Evolutionary conservation across 108 stramenopile genomes (phyloP), one percentile per base, ranked within the genome.

Genomic region (Conticribra weissflogii): DNA sequence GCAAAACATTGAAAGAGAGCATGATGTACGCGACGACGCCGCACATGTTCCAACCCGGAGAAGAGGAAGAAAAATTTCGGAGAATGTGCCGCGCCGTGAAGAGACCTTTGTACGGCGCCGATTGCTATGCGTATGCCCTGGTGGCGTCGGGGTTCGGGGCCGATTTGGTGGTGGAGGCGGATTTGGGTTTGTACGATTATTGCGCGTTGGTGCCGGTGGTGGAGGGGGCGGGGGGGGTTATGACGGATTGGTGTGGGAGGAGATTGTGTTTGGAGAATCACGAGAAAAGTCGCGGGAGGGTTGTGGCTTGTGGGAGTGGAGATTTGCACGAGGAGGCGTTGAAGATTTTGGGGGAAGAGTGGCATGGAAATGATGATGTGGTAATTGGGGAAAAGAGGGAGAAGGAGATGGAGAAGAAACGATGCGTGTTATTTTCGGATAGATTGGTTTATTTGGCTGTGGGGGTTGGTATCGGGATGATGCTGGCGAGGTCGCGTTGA

Each of bases 81-180:
- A 16, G 18, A 29, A 64, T 85, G 69, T 55, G 68, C 17, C 21
- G 50, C 18, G 54, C 62, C 17, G 69, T 66, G 8, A 54, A 63
- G 48, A 58, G 68, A 17, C 74, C 78, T 16, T 30, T 72, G 8
- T 85, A 85, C 59, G 85, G 85, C 25, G 73, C 79, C 17, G 85
- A 85, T 57, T 85, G 85, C 59, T 85, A 85, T 54, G 82, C 77
- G 2, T 85, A 85, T 72, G 85, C 82, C 3, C 56, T 85, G 22
- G 55, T 79, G 9, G 85, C 85, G 22, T 83, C 85, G 19, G 82
- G 82, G 0, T 83, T 83, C 46, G 81, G 84, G 22, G 78, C 81
- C 17, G 78, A 85, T 44, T 51, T 75, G 30, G 82, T 86, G 0
- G 77, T 81, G 33, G 82, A 86, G 71, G 82, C 82, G 12, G 85